phyloP scores from a whole-genome alignment of 371 early-diverging fungal genomes.

The Actinomortierella ambigua region DNA sequence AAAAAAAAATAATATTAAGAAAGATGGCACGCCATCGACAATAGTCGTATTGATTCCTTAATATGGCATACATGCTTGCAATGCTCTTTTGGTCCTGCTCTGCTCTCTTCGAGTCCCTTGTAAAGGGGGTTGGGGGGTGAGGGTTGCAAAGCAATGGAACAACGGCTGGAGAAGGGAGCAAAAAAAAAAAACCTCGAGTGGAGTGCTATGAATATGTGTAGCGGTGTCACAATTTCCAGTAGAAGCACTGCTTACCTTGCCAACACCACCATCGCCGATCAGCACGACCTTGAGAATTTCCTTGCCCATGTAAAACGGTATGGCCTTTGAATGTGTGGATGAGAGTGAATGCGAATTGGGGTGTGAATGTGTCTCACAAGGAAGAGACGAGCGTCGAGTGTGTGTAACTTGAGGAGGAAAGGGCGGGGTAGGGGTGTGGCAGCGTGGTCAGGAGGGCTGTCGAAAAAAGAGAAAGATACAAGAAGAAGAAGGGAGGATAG shows the following conservation, averaged over 20 bases:
- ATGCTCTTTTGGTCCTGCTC: slow-evolving; percentile 15
- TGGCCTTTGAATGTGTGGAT: background rate
- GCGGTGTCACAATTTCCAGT: no score
- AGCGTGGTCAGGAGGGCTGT: background rate
- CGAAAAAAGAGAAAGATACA: no score
- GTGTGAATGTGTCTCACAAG: no score
- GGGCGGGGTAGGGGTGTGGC: background rate
- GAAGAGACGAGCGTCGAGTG: background rate
- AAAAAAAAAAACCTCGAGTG: background rate
- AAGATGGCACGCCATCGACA: no score
- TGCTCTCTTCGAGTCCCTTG: no score
- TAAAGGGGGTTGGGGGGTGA: background rate
- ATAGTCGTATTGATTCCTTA: no score
- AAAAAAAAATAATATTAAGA: no score
- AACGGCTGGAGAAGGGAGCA: background rate
- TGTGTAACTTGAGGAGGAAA: background rate
- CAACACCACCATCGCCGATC: slow-evolving; percentile 87
- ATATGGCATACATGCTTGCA: no score
- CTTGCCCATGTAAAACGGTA: slow-evolving; percentile 44
- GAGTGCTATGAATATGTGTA: background rate
- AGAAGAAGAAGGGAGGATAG: background rate
- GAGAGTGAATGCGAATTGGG: no score
- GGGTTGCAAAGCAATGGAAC: background rate
- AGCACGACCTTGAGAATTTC: slow-evolving; percentile 77
- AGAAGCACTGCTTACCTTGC: slow-evolving; percentile 59